These are phyloP conservation scores for Aspergillus vadensis DNA, from an alignment of 2,329 filamentous ascomycete genomes.

Conservation along the genomic window DNA sequence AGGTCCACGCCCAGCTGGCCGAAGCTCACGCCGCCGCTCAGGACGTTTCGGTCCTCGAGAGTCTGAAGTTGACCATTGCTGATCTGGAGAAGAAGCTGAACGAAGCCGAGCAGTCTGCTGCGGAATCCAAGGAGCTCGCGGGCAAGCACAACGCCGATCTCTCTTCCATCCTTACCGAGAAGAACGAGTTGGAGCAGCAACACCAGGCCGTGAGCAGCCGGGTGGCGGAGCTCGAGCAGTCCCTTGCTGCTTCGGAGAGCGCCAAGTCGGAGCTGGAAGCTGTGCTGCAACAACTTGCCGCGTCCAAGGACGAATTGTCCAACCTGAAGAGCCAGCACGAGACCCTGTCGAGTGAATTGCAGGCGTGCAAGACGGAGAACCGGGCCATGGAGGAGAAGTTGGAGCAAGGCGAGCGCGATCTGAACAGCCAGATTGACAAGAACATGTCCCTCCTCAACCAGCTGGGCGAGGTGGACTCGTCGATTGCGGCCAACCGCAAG, in stretches of 20 bases:
- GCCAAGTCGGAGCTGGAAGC: slow-evolving; percentile 67
- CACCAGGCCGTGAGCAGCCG: slow-evolving; percentile 47
- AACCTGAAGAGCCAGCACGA: slow-evolving; percentile 35
- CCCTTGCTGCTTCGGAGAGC: slow-evolving; percentile 76
- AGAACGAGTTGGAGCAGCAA: slow-evolving; percentile 49
- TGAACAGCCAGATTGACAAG: slow-evolving; percentile 45
- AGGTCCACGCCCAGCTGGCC: slow-evolving; percentile 37
- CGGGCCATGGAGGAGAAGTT: slow-evolving; percentile 38
- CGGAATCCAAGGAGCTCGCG: slow-evolving; percentile 47
- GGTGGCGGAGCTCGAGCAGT: slow-evolving; percentile 80
- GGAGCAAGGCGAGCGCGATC: slow-evolving; percentile 36
- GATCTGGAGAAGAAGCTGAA: slow-evolving; percentile 67
- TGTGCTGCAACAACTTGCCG: slow-evolving; percentile 56
- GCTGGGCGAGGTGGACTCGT: slow-evolving; percentile 41
- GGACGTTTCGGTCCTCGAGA: slow-evolving; percentile 41
- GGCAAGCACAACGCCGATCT: slow-evolving; percentile 49
- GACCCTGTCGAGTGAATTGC: slow-evolving; percentile 34
- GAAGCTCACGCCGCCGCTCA: slow-evolving; percentile 39
- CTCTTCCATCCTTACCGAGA: slow-evolving; percentile 45
- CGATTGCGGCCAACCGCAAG: slow-evolving; percentile 38
- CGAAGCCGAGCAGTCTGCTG: slow-evolving; percentile 51
- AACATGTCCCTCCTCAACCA: slow-evolving; percentile 44
- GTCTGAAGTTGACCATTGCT: slow-evolving; percentile 44
- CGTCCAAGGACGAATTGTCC: slow-evolving; percentile 37
- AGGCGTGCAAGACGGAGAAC: slow-evolving; percentile 33